Base-by-base conservation (phyloP, 2,329 filamentous ascomycete species). In the Penicillium sp. region DNA sequence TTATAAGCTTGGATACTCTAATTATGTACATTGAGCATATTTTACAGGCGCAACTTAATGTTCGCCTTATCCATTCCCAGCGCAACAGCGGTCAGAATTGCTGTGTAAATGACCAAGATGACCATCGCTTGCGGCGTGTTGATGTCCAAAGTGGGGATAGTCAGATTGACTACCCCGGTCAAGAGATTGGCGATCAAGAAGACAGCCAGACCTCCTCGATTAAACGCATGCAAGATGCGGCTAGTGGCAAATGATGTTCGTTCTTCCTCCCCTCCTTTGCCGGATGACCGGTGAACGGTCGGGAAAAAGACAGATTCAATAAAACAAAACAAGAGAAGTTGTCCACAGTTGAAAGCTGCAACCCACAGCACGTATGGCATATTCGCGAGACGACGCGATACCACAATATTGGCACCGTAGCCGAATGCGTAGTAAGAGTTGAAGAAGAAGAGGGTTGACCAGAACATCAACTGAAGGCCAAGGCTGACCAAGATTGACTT, bases 321-420 rank as follows among this genome's bases (percentile, higher is more conserved):
- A 14, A 87, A 71, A 68, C 87, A 92, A 73, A 93, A 96, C 1
- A 88, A 81, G 8, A 90, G 79, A 10, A 99, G 80, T 71, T 96
- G 91, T n/a, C 83, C 81, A 59, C 85, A 88, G 78, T 98, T 99
- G 80, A 95, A 97, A 3, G 91, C 88, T n/a, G 87, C 84, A 8
- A 96, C 89, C 92, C 93, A 98, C 45, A 96, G 80, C 44, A 98
- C 84, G 72, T 99, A 99, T 0, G 95, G 92, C 60, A 97, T 82
- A 68, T 99, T 99, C 9, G 93, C 95, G 56, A 98, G 80, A 1
- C 95, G 88, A 21, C 95, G 88, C 6, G 95, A 98, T 8, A 97
- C 91, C 14, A 82, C 82, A 27, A 96, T 80, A 7, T 70, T 70
- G 14, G 74, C 73, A 10, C 86, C 86, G 33, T 91, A 81, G 6